phyloP scores from a whole-genome alignment of 2,329 filamentous ascomycete species.

The Didymellaceae sp. region DNA sequence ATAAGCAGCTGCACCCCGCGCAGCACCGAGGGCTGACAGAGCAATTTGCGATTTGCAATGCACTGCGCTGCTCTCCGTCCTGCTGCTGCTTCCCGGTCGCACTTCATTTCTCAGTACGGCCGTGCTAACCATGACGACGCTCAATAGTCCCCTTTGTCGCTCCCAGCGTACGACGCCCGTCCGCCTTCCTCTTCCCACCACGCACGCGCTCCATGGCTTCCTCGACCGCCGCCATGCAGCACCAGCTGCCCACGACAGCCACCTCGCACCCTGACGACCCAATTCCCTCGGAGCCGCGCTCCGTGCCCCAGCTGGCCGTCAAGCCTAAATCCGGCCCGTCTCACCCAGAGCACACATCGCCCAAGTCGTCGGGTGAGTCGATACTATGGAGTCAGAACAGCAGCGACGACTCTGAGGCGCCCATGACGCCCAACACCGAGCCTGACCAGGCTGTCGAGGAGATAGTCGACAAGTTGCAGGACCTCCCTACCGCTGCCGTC shows the following conservation, averaged over 20 bases:
- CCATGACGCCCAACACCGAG: constrained; percentile 54
- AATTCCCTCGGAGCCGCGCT: constrained; percentile 52
- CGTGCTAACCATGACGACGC: constrained; percentile 22
- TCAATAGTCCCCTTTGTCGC: constrained; percentile 17
- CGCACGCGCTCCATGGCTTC: constrained; percentile 16
- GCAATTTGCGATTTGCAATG: constrained; percentile 9
- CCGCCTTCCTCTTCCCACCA: constrained; percentile 8
- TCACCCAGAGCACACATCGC: constrained; percentile 44
- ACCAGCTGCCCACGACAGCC: constrained; percentile 49
- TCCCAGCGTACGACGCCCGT: constrained; percentile 1
- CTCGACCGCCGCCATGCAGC: constrained; percentile 25
- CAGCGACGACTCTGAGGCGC: constrained; percentile 51
- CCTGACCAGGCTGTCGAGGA: constrained; percentile 51
- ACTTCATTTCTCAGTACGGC: constrained; percentile 4
- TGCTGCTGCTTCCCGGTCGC: constrained; percentile 2
- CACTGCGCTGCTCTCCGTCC: not conserved
- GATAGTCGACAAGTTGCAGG: constrained; percentile 50
- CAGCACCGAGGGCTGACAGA: constrained; percentile 8
- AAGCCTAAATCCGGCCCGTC: constrained; percentile 23
- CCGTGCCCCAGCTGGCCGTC: constrained; percentile 40
- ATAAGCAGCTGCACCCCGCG: constrained; percentile 17
- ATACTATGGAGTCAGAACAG: constrained; percentile 51
- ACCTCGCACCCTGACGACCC: constrained; percentile 57
- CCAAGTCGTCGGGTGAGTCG: constrained; percentile 51
- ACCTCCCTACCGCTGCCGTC: constrained; percentile 45